These are phyloP conservation scores for Picochlorum sp. DNA, from an alignment of 139 green algal genomes.

Conservation along the genomic window DNA sequence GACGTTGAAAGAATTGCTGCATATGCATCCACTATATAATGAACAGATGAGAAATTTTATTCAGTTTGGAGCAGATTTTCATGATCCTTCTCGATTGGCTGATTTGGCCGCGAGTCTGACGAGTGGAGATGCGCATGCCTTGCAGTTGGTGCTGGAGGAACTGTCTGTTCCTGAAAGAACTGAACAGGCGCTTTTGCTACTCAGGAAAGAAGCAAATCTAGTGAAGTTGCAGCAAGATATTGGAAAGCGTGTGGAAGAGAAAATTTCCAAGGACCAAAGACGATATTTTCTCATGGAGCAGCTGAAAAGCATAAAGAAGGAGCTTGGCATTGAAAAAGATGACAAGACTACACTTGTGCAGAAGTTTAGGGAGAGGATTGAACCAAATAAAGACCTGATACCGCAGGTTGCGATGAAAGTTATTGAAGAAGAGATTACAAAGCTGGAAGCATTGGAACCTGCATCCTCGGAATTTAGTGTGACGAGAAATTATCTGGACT, in stretches of 20 bases:
- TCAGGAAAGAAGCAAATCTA: constrained; percentile 98
- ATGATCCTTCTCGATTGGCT: constrained; percentile 81
- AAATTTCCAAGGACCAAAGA: constrained; percentile 92
- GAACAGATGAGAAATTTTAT: constrained; percentile 75
- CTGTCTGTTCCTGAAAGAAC: constrained; percentile 62
- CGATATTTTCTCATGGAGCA: constrained; percentile 98
- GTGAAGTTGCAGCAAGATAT: constrained; percentile 79
- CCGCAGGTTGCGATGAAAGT: constrained; percentile 30
- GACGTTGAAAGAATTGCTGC: constrained; percentile 89
- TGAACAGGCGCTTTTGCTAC: constrained; percentile 57
- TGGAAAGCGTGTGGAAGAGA: constrained; percentile 86
- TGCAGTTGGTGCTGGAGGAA: constrained; percentile 78
- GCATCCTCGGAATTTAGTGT: constrained; percentile 92
- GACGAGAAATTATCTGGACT: constrained; percentile 94
- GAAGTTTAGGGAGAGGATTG: constrained; percentile 48
- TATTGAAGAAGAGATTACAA: constrained; percentile 87
- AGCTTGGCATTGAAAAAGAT: constrained; percentile 94
- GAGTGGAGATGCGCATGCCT: constrained; percentile 56
- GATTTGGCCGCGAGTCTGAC: constrained; percentile 84
- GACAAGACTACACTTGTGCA: constrained; percentile 86
- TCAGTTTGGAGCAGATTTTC: constrained; percentile 53
- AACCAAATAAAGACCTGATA: constrained; percentile 17
- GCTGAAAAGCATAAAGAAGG: constrained; percentile 93
- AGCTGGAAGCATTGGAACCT: constrained; percentile 79
- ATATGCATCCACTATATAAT: constrained; percentile 89